Base-by-base conservation (phyloP, 129 eudicot species). In the Artemisia annua region DNA sequence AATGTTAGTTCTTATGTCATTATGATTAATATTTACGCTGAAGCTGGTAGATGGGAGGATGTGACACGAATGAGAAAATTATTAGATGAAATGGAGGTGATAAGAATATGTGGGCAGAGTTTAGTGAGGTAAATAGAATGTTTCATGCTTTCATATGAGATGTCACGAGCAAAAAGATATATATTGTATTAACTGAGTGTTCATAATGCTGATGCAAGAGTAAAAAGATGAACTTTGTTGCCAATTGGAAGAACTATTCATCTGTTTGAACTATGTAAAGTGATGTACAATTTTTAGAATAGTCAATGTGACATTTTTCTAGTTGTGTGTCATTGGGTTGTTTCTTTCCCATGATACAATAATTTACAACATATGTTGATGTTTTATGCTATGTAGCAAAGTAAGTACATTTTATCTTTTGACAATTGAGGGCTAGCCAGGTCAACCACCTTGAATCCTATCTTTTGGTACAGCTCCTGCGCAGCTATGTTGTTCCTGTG, bases 361-460 rank as follows among this genome's bases (percentile, higher is more conserved):
- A 48, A 73, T 72, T 28, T 35, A 56, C 16, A 14, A 39, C 22
- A 14, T 57, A 20, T 46, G 61, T 30, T 50, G 22, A 69, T 48
- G 63, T 39, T 54, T 70, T 74, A 69, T 39, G 62, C 39, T 18
- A 32, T 67, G 74, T 69, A 80, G 82, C 89, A 66, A 22, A 90
- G 89, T 77, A 90, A 78, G 57, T 70, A 69, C 14, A 80, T 87
- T 67, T 83, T 79, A 64, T 87, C 97, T 68, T 35, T 60, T 9
- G 70, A 78, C 43, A 75, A 69, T 54, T 80, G 86, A 39, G 74
- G 80, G 78, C 80, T 85, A 13, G 89, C 86, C 26, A 19, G 75
- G 11, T 87, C 91, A 35, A 86, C 86, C 49, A 85, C 82, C 89
- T 89, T 72, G 73, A 92, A 87, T 9, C 91, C 96, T 68, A 87